phyloP scores from a whole-genome alignment of 805 yeast species.

The Wickerhamomyces canadensis region DNA sequence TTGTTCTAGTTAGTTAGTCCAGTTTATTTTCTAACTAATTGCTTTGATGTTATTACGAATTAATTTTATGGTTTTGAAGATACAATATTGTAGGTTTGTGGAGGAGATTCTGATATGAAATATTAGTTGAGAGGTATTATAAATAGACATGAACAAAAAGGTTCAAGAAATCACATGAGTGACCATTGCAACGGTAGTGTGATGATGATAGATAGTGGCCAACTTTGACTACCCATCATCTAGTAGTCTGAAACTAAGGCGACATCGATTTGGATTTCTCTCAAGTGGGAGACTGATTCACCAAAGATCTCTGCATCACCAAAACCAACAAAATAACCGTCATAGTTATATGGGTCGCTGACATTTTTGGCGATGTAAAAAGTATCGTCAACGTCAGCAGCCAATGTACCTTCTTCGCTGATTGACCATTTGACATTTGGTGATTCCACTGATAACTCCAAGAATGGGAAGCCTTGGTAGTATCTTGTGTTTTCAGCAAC shows the following conservation, averaged over 20 bases:
- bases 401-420: constrained; percentile 19
- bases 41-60: no score
- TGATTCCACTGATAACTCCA: constrained; percentile 9
- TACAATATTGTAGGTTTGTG: no score
- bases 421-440: constrained; percentile 10
- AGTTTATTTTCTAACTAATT: no score
- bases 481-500: background rate
- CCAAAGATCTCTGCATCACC: background rate
- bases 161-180: no score
- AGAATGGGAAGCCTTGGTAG: constrained; percentile 9
- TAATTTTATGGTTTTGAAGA: no score
- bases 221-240: no score
- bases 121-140: no score
- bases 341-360: background rate
- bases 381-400: constrained; percentile 24
- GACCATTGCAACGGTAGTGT: no score
- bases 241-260: background rate
- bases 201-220: no score
- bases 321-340: background rate
- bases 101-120: no score
- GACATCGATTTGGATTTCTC: background rate
- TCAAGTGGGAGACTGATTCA: background rate
- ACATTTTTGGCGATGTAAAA: background rate
- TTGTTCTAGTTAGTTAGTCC: constrained; percentile 44
- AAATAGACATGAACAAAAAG: no score